Conservation (phyloP, 768 basidiomycete genomes). For the Scleroderma citrinum region DNA sequence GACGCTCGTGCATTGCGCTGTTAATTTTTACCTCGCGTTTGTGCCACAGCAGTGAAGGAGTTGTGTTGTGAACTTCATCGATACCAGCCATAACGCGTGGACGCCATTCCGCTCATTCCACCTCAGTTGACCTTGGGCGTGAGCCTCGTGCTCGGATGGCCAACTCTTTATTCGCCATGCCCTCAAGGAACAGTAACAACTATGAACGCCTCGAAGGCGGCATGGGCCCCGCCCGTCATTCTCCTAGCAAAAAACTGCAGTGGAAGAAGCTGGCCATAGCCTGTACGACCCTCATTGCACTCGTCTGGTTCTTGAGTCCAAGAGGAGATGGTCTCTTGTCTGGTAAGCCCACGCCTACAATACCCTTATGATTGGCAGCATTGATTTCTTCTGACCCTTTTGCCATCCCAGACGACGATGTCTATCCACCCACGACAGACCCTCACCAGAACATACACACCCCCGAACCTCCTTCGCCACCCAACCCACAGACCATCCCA, state of each 20-base stretch:
- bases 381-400: no score
- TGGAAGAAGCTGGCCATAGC: conserved; percentile 70
- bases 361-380: no score
- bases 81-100: conserved; percentile 17
- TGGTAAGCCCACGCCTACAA: conserved; percentile 8
- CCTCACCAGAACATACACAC: conserved; percentile 5
- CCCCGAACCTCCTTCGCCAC: background rate
- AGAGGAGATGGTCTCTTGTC: conserved; percentile 13
- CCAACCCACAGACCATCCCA: conserved; percentile 21
- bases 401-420: conserved; percentile 17
- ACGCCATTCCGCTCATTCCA: conserved; percentile 21
- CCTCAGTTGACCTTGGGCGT: conserved; percentile 22
- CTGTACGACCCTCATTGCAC: conserved; percentile 46
- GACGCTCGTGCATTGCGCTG: no score
- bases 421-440: conserved; percentile 14
- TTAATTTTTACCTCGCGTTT: no score
- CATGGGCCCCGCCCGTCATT: conserved; percentile 39
- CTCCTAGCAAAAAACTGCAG: conserved; percentile 29
- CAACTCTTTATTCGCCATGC: conserved; percentile 18
- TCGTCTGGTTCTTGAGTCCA: conserved; percentile 68
- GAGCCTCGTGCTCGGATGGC: conserved; percentile 20
- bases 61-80: no score
- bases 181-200: conserved; percentile 36
- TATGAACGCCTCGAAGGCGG: conserved; percentile 62
- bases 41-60: no score